Evolutionary conservation across 345 rosid genomes (phyloP).

Genomic region (Turritis glabra): DNA sequence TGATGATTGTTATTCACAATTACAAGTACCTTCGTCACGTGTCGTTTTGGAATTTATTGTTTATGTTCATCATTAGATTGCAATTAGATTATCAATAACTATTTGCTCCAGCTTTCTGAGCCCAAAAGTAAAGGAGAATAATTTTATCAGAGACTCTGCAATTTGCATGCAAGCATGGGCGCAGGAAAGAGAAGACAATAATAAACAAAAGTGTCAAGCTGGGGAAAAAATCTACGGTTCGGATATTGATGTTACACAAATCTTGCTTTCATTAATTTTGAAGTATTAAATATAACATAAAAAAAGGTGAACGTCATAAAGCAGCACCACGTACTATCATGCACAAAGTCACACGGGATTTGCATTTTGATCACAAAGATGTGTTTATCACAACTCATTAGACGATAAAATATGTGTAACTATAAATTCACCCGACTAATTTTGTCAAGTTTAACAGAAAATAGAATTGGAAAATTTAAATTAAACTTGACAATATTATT

Average conservation of each 20-base stretch:
- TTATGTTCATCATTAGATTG: conserved; percentile 12
- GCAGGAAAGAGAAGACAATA: conserved; percentile 20
- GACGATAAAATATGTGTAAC: neutral
- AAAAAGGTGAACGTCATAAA: conserved; percentile 29
- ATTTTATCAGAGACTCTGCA: conserved; percentile 7
- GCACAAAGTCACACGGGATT: conserved; percentile 17
- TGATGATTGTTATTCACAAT: conserved; percentile 7
- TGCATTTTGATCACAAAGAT: conserved; percentile 14
- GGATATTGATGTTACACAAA: neutral
- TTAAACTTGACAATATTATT: neutral
- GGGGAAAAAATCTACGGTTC: neutral
- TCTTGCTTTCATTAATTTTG: neutral
- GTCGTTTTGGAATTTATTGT: neutral
- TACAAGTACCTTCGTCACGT: conserved; percentile 5
- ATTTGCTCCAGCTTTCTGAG: conserved; percentile 5
- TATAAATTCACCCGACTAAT: neutral
- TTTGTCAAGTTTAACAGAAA: no score
- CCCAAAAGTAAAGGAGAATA: conserved; percentile 15
- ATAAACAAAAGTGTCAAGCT: neutral
- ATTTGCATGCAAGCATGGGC: conserved; percentile 34
- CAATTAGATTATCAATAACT: neutral
- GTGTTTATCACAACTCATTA: neutral
- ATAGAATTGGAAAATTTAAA: no score
- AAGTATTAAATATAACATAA: neutral
- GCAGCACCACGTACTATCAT: conserved; percentile 13